These are phyloP conservation scores for Phytophthora foliorum DNA, from an alignment of 352 stramenopile genomes.

Conservation along the genomic window DNA sequence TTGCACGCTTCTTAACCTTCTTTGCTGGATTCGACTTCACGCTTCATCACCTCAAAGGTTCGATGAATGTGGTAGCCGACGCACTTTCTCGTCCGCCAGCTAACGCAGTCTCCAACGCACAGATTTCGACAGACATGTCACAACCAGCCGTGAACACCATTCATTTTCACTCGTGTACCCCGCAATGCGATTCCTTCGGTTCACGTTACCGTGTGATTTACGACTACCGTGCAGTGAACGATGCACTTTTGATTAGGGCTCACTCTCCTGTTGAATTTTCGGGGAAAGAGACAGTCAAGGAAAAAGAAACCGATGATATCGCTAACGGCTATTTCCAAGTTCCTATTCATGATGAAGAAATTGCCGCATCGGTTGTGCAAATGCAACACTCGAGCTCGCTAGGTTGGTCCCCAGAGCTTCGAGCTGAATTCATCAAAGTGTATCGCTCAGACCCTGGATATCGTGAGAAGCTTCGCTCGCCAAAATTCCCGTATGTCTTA, in stretches of 20 bases:
- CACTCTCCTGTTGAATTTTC: constrained; percentile 13
- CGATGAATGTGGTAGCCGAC: background rate
- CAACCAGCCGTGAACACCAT: constrained; percentile 10
- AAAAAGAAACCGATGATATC: background rate
- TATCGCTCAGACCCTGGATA: background rate
- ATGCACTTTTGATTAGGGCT: too few relatives aligned
- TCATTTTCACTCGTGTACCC: background rate
- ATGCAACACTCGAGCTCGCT: constrained; percentile 12
- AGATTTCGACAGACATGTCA: constrained; percentile 26
- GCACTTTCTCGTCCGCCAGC: constrained; percentile 2
- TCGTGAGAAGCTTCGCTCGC: constrained; percentile 1
- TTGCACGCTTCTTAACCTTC: background rate
- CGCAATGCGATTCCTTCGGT: constrained; percentile 30
- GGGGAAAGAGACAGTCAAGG: background rate
- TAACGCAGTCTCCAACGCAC: constrained; percentile 36
- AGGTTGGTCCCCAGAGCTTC: background rate
- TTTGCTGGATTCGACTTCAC: background rate
- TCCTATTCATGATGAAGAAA: constrained; percentile 3
- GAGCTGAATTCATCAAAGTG: constrained; percentile 8
- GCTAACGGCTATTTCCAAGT: background rate
- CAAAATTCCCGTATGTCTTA: background rate
- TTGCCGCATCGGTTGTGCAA: constrained; percentile 9
- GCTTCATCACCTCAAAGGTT: background rate
- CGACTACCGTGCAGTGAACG: constrained; percentile 2
- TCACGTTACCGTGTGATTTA: constrained; percentile 41